These are phyloP conservation scores for Diaporthe caulivora DNA, from an alignment of 2,329 filamentous ascomycete species.

Conservation along the genomic window DNA sequence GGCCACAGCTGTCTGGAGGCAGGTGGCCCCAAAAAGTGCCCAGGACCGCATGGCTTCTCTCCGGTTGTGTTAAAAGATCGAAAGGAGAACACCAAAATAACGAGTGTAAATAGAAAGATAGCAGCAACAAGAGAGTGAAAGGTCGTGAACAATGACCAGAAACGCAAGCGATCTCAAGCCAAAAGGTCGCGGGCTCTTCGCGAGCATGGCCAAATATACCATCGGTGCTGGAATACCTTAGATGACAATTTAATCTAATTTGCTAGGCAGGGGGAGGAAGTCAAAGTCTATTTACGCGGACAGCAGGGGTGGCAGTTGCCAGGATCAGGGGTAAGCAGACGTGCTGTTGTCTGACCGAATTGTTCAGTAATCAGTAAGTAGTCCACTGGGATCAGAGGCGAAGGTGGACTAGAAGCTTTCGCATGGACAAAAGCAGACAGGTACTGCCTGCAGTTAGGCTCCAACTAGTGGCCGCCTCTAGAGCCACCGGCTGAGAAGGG, in stretches of 20 bases:
- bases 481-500: too few relatives aligned
- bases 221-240: not conserved
- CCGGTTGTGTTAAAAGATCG: not conserved
- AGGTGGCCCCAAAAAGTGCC: constrained; percentile 15
- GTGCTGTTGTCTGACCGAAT: too few relatives aligned
- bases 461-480: too few relatives aligned
- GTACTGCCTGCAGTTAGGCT: too few relatives aligned
- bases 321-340: too few relatives aligned
- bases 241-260: not conserved
- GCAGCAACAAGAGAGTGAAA: not conserved
- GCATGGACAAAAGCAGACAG: too few relatives aligned
- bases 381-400: too few relatives aligned
- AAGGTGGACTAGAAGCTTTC: too few relatives aligned
- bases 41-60: not conserved
- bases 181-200: not conserved
- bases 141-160: not conserved
- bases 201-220: not conserved
- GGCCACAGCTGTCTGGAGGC: constrained; percentile 41
- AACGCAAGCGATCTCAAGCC: not conserved
- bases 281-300: not conserved
- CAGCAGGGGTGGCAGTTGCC: not conserved
- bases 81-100: not conserved
- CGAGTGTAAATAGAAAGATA: not conserved
- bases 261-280: not conserved
- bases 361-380: too few relatives aligned